phyloP scores from a whole-genome alignment of 495 filamentous ascomycete species.

The Elaphomyces granulatus region DNA sequence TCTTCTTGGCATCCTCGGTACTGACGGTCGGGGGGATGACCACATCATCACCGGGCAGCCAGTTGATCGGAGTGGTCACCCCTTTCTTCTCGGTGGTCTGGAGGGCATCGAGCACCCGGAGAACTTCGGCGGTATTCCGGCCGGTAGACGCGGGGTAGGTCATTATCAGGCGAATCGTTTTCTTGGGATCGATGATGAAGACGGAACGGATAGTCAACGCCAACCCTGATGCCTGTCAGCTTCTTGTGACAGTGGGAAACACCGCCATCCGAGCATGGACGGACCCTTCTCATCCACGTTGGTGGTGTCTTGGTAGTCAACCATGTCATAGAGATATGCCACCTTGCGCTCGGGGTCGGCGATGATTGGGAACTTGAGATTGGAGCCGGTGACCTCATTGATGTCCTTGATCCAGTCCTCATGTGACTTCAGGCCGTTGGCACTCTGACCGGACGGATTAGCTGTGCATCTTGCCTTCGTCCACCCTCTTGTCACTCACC shows the following conservation, averaged over 20 bases:
- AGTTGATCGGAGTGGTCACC: conserved; percentile 88
- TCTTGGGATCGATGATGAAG: conserved; percentile 97
- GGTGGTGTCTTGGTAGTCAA: conserved; percentile 69
- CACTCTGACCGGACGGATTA: conserved; percentile 16
- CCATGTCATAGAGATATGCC: conserved; percentile 88
- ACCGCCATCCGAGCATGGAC: no score
- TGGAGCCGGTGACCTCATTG: conserved; percentile 72
- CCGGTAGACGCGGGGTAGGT: conserved; percentile 96
- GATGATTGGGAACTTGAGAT: conserved; percentile 88
- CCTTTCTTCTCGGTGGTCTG: conserved; percentile 96
- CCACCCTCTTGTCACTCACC: conserved; percentile 62
- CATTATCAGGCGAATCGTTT: conserved; percentile 91
- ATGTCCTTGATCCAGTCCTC: conserved; percentile 87
- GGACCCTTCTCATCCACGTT: conserved; percentile 86
- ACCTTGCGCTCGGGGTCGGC: conserved; percentile 93
- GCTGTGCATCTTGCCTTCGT: conserved; percentile 48
- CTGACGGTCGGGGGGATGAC: conserved; percentile 86
- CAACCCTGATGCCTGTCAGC: conserved; percentile 27
- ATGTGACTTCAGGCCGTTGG: conserved; percentile 40
- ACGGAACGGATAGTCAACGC: conserved; percentile 98
- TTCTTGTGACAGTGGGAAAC: no score
- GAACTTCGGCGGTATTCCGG: conserved; percentile 89
- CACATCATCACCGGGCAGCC: conserved; percentile 81
- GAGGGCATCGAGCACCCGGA: conserved; percentile 89
- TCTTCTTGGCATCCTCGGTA: conserved; percentile 72